Evolutionary conservation across 805 yeast genomes (phyloP), one percentile per base, ranked within the genome.

Genomic region (Myxozyma lipomycoides): DNA sequence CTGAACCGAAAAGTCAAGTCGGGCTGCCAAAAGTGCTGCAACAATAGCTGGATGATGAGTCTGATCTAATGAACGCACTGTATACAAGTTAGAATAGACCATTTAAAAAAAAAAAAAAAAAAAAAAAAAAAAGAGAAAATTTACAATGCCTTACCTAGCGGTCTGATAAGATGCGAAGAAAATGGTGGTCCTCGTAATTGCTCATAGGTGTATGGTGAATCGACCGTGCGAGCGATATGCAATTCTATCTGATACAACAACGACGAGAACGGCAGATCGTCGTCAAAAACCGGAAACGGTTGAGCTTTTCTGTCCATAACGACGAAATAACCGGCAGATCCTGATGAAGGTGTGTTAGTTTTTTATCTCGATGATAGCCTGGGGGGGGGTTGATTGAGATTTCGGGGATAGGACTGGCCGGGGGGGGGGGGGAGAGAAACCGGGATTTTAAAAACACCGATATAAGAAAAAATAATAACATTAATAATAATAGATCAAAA

Each of bases 21-120:
- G 44, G 7, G 62, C 61, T n/a, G 64, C 61, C 46, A 64, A 43
- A 15, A 64, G 51, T 3, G 67, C 67, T 9, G 67, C 58, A 7
- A 64, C 52, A 24, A 64, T 61, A 6, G 67, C 67, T 4, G 58
- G 55, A 37, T 65, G 67, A 30, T 57, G 61, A 7, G 60, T 56
- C 24, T 47, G 51, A 17, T 55, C 54, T 18, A 60, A 53, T 3
- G 62, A 61, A 36, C 36, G 41, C 15, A 51, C 61, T 54, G 46
- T 30, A 18, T 23, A 21, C 12, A 17, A 24, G 19, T 23, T 21
- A 28, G 24, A 12, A 28, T 7, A 9, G 32, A 28, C n/a, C n/a
- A n/a, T n/a, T n/a, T 22, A 18, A 26, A 49, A 50, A 23, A 39
- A 12, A 12, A 46, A 28, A 12, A 7, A 28, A 12, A 12, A 28